Evolutionary conservation across 2,329 filamentous ascomycete genomes (phyloP), one percentile per base, ranked within the genome.

Genomic region (Scopulariopsis brevicaulis): DNA sequence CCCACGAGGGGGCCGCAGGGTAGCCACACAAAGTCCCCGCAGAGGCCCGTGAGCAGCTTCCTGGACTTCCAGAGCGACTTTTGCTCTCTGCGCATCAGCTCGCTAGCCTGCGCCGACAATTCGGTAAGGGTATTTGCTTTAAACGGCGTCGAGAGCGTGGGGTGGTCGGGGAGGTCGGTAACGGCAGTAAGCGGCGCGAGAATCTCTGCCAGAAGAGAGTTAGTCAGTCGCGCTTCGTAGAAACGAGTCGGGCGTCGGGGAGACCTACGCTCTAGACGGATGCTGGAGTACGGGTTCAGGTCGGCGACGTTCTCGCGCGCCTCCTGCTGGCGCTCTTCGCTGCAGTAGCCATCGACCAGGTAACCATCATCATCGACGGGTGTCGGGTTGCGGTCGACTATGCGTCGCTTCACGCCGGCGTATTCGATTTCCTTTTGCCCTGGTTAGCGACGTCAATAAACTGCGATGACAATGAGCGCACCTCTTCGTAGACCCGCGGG

Each of bases 311-410:
- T 73, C 53, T 82, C 77, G 54, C 81, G 74, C 50, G 84, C 84
- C 54, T 85, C 81, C 62, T 79, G 78, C 24, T 83, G 69, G 59
- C 78, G 79, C 50, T 85, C 82, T 60, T 84, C 79, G 59, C 88
- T 82, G 60, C 90, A 86, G 61, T 86, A 84, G 67, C 83, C 86
- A 50, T 90, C 85, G 58, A 90, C 75, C 62, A 89, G 84, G 67
- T 88, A 90, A 62, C 89, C 89, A 64, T 93, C 88, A 53, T 89
- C 84, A 71, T 93, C 89, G 63, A 89, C 75, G 53, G 89, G 76
- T 12, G 82, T 80, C 5, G 87, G 86, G 64, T 91, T 93, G 63
- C 81, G 82, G 69, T 83, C 83, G 62, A 95, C 84, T 63, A 92
- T 89, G 58, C 84, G 78, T 67, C 90, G 81, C 59, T 80, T 77